Conservation (phyloP, 306 rosid genomes). For the Senna tora region DNA sequence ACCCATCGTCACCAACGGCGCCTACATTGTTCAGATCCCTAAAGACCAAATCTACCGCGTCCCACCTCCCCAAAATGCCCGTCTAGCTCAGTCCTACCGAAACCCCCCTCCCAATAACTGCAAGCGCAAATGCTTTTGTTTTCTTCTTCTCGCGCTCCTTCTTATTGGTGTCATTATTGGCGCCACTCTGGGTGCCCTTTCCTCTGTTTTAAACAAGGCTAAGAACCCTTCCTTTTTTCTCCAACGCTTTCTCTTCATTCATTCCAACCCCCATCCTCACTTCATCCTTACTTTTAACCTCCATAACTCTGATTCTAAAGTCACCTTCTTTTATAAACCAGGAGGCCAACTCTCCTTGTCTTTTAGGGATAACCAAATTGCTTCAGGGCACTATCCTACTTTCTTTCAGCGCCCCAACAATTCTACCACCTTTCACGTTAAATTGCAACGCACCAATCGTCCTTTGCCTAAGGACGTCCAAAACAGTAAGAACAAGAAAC, state of each 20-base stretch:
- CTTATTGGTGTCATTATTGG: constrained; percentile 18
- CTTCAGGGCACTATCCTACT: constrained; percentile 40
- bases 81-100: constrained; percentile 39
- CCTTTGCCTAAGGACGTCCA: constrained; percentile 37
- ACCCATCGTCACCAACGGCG: constrained; percentile 27
- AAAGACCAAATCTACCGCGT: constrained; percentile 71
- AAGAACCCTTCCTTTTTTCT: constrained; percentile 46
- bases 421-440: neutral
- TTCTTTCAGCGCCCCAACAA: constrained; percentile 26
- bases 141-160: constrained; percentile 18
- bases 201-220: constrained; percentile 23
- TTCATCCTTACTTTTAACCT: constrained; percentile 40
- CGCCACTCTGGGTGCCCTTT: constrained; percentile 30
- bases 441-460: constrained; percentile 8
- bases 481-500: constrained; percentile 4
- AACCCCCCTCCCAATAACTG: neutral
- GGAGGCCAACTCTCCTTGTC: constrained; percentile 50
- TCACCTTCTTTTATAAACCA: constrained; percentile 43
- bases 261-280: neutral
- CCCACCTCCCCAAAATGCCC: constrained; percentile 58
- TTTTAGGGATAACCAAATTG: constrained; percentile 41
- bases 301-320: constrained; percentile 39
- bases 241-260: constrained; percentile 17
- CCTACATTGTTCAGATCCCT: constrained; percentile 69
- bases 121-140: neutral